Evolutionary conservation across 352 stramenopile species (phyloP).

Genomic region (Pelagophyceae sp.): DNA sequence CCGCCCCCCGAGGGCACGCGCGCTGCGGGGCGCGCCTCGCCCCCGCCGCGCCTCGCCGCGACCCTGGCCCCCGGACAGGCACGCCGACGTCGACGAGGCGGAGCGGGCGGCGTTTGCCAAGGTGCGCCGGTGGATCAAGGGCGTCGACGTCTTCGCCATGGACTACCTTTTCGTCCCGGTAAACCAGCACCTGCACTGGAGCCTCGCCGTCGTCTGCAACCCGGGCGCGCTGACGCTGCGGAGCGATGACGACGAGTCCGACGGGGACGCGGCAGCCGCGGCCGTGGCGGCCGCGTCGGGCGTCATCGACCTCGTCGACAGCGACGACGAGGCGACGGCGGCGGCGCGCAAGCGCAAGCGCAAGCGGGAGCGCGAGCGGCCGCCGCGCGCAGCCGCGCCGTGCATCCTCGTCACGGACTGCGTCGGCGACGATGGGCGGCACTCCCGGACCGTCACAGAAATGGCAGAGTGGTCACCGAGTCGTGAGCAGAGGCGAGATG

Average conservation of each 20-base stretch:
- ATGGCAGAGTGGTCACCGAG: too few relatives aligned
- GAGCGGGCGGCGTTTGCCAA: slow-evolving; percentile 23
- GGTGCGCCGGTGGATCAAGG: slow-evolving; percentile 33
- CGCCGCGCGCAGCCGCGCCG: not conserved
- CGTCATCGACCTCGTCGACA: slow-evolving; percentile 16
- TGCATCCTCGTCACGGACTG: slow-evolving; percentile 19
- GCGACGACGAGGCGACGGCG: not conserved
- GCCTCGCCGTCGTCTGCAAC: slow-evolving; percentile 19
- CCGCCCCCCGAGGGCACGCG: too few relatives aligned
- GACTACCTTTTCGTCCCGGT: slow-evolving; percentile 36
- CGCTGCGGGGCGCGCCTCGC: too few relatives aligned
- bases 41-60: too few relatives aligned
- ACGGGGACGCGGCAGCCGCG: not conserved
- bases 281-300: slow-evolving; percentile 11
- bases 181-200: slow-evolving; percentile 37
- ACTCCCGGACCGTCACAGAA: too few relatives aligned
- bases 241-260: not conserved
- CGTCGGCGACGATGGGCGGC: too few relatives aligned
- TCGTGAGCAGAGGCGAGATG: too few relatives aligned
- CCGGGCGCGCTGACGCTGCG: not conserved
- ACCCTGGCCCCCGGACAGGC: too few relatives aligned
- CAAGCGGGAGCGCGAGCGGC: not conserved
- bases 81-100: not conserved
- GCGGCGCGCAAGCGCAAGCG: not conserved
- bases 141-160: slow-evolving; percentile 36